These are phyloP conservation scores for Yamadazyma membranifaciens DNA, from an alignment of 1,139 yeast species.

Conservation along the genomic window DNA sequence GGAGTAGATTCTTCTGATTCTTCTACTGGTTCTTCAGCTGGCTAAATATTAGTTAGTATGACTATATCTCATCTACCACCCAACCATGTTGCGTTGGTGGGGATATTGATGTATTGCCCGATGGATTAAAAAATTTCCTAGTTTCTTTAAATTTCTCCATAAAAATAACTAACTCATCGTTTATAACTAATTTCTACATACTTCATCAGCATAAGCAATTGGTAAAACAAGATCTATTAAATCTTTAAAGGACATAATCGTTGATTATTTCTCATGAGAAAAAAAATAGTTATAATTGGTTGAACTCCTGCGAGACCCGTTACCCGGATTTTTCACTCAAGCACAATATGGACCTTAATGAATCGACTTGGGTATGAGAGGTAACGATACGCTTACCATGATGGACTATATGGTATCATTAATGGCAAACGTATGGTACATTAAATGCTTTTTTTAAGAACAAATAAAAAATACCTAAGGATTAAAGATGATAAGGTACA, in stretches of 20 bases:
- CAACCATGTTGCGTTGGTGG: no score
- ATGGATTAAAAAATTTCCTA: no score
- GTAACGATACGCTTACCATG: no score
- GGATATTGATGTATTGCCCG: no score
- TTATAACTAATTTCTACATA: constrained; percentile 27
- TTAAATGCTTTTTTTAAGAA: neutral
- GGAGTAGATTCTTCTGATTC: constrained; percentile 3
- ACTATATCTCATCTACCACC: no score
- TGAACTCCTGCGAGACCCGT: constrained; percentile 6
- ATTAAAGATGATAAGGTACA: neutral
- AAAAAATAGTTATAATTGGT: constrained; percentile 27
- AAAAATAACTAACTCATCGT: neutral
- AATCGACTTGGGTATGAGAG: no score
- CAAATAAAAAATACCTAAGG: neutral
- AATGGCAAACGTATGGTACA: no score
- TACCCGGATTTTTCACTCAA: constrained; percentile 9
- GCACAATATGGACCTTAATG: no score
- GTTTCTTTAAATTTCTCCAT: no score
- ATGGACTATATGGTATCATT: no score
- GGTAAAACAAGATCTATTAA: constrained; percentile 81
- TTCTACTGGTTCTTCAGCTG: constrained; percentile 9
- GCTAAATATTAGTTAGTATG: constrained; percentile 7
- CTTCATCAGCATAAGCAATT: constrained; percentile 86
- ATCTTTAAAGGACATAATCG: constrained; percentile 60
- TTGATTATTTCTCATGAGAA: constrained; percentile 20